A percentile compares a stretch with the other conserved stretches of the same genome.
phyloP scores from a whole-genome alignment of 2,329 filamentous ascomycete genomes.

The Beauveria australis region DNA sequence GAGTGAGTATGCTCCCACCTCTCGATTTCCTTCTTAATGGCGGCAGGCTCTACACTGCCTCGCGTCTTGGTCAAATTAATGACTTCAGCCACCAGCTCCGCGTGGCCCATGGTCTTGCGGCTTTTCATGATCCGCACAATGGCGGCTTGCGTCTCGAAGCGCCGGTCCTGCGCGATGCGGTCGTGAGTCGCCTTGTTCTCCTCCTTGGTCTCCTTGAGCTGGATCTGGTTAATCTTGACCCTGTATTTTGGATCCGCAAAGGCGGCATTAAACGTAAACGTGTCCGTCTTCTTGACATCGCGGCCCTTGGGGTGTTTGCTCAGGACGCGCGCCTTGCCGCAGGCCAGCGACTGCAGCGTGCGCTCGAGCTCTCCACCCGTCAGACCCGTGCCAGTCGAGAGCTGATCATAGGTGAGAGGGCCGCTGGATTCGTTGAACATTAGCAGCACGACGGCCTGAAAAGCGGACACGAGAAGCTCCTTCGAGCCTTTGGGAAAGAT shows the following conservation, averaged over 20 bases:
- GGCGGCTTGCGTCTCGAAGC: conserved; percentile 94
- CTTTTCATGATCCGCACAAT: conserved; percentile 98
- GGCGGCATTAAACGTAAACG: conserved; percentile 69
- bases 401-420: conserved; percentile 65
- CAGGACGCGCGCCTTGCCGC: conserved; percentile 77
- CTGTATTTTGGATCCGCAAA: conserved; percentile 79
- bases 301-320: conserved; percentile 76
- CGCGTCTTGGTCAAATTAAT: conserved; percentile 83
- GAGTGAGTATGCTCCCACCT: conserved; percentile 45
- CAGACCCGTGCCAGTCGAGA: conserved; percentile 66
- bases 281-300: conserved; percentile 71
- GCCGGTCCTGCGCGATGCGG: conserved; percentile 76
- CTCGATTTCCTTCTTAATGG: conserved; percentile 97
- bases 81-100: conserved; percentile 83
- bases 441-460: conserved; percentile 83
- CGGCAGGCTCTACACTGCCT: conserved; percentile 73
- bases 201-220: conserved; percentile 89
- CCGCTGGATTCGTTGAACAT: conserved; percentile 72
- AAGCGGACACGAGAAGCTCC: conserved; percentile 83
- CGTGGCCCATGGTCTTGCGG: conserved; percentile 76
- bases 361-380: conserved; percentile 72
- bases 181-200: conserved; percentile 94
- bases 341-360: conserved; percentile 90
- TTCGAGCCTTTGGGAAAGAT: conserved; percentile 73
- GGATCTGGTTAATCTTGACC: conserved; percentile 98